Base-by-base conservation (phyloP, 768 basidiomycete genomes). In the Leucocoprinus birnbaumii region DNA sequence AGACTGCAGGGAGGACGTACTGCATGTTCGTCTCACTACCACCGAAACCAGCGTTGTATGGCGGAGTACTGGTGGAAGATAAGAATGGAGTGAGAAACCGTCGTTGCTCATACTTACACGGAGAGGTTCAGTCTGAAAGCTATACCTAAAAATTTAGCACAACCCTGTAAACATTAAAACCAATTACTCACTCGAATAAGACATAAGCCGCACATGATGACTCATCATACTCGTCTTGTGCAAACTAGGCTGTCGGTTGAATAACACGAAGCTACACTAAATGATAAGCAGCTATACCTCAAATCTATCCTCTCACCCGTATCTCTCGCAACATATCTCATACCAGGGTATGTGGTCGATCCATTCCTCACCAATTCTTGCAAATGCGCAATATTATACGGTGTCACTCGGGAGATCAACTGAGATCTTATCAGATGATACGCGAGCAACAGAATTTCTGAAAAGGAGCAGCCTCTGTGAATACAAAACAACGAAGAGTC, bases 171-270 rank as follows among this genome's bases (percentile, higher is more conserved):
- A 7, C 22, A 25, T 37, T 26, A 3, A 22, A 43, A 8, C 27
- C 11, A 6, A n/a, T n/a, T n/a, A 80, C 93, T 69, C 64, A 95
- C 93, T 98, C 19, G 95, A 98, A 72, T 98, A 98, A 11, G 92
- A 90, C 94, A 98, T 97, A 57, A 98, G 75, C 65, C 90, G 93
- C 26, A 98, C 91, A 34, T 95, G 86, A 75, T 98, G 97, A 70
- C 91, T 91, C 97, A 98, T 98, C 97, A 98, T 98, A 79, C 94
- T 96, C 97, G 98, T 98, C 72, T 99, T 99, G 71, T 99, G 97
- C 70, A 98, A 72, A 80, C 87, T 91, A 10, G 97, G 97, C 67
- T 99, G 97, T 51, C 97, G 95, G 70, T 99, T 98, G 77, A 99
- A 98, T 49, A 99, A 75, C 19, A 98, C 91, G 61, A 78, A 94